Evolutionary conservation across 1,284 basidiomycete species (phyloP), one percentile per base, ranked within the genome.

Genomic region (Marasmius tenuissimus): DNA sequence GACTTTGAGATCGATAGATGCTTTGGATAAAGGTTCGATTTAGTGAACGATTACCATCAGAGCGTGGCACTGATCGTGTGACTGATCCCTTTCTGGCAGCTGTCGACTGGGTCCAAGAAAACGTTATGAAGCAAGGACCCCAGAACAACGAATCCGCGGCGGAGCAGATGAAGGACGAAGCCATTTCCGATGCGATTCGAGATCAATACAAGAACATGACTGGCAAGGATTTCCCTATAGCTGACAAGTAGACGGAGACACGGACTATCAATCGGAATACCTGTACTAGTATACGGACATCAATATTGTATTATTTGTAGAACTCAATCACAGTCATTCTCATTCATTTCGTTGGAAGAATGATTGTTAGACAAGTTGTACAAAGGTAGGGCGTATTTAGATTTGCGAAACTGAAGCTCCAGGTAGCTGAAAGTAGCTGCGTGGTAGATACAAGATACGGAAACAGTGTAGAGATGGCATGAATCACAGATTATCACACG

Each of bases 41-140:
- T 12, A 27, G 18, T 48, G n/a, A 48, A 20, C 37, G 7, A 14
- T 37, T 5, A 34, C 35, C 12, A 39, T 37, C 8, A n/a, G 18
- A 20, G 18, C 20, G 10, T 18, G 9, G 16, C 12, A 11, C 8
- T 22, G 27, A 16, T 14, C 33, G 38, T n/a, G 14, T n/a, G 12
- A 7, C 14, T 1, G 33, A 33, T 18, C 27, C 6, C 3, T 22
- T 16, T 9, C 33, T 34, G 58, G 11, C 56, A 78, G 77, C 73
- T 11, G 72, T 78, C 65, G 78, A 80, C 61, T 72, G 75, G 54
- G 70, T 78, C 50, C 78, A 80, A 64, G 73, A 78, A 64, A 73
- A 79, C 58, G 66, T 80, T 34, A 63, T 80, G 37, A 70, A 71
- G 59, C 65, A 76, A 63, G 77, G 77, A 22, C 67, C 71, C 33